Percentiles rank a stretch among this genome's conserved stretches.
Evolutionary conservation across 164 flowering plant genomes (phyloP).

Genomic region (Vitis rotundifolia): DNA sequence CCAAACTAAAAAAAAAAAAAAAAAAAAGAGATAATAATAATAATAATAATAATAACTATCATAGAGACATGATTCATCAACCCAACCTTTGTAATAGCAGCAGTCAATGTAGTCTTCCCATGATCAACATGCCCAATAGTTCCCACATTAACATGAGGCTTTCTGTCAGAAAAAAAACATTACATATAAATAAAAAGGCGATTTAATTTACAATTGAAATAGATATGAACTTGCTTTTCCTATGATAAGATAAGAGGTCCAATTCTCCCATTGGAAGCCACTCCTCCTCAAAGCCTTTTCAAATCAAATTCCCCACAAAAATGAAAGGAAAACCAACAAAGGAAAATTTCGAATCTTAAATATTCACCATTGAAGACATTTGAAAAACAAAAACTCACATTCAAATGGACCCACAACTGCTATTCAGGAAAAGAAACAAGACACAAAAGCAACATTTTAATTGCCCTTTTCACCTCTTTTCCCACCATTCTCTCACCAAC

Average conservation of each 20-base stretch:
- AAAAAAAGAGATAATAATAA: neutral
- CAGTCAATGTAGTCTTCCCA: conserved; percentile 96
- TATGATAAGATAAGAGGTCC: neutral
- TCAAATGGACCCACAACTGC: neutral
- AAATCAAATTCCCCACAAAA: neutral
- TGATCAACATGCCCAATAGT: conserved; percentile 99
- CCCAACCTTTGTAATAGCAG: conserved; percentile 89
- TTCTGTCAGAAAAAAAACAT: conserved; percentile 43
- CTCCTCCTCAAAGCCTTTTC: too few species aligned
- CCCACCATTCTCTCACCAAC: too few species aligned
- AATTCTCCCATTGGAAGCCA: too few species aligned
- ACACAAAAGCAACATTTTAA: neutral
- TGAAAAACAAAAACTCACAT: too few species aligned
- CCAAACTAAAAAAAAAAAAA: neutral
- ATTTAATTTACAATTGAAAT: neutral
- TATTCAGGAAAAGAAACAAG: neutral
- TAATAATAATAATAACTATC: neutral
- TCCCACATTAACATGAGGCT: conserved; percentile 95
- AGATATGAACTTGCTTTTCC: neutral
- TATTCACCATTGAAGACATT: too few species aligned
- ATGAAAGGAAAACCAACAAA: neutral
- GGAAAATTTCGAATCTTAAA: neutral
- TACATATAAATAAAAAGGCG: neutral
- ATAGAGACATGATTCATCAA: neutral
- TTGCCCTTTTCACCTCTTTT: too few species aligned